Conservation (phyloP, 1,139 yeast genomes). For the Citeromyces hawaiiensis region DNA sequence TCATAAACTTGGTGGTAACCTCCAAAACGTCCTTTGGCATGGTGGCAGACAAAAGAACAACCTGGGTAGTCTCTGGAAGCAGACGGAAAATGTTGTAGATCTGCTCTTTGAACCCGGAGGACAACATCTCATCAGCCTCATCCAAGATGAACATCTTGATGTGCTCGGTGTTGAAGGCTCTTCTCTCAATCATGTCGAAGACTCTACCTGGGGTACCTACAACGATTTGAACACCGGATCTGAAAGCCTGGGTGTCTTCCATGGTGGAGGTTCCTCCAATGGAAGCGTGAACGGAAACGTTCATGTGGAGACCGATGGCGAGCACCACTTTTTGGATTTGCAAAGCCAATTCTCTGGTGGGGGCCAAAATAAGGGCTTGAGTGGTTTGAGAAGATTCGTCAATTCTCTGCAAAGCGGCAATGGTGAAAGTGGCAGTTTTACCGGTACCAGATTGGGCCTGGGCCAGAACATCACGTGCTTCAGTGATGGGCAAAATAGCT, state of each 20-base stretch:
- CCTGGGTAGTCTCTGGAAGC: constrained; percentile 92
- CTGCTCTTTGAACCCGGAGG: constrained; percentile 95
- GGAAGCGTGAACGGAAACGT: constrained; percentile 92
- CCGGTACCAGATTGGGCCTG: constrained; percentile 99
- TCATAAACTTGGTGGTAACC: constrained; percentile 94
- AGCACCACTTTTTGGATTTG: constrained; percentile 96
- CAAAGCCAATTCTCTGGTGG: constrained; percentile 97
- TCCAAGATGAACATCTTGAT: constrained; percentile 96
- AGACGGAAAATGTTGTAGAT: constrained; percentile 92
- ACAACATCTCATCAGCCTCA: constrained; percentile 98
- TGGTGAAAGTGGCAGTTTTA: constrained; percentile 98
- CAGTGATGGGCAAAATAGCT: constrained; percentile 93
- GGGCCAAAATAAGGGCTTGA: constrained; percentile 93
- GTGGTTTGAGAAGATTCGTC: constrained; percentile 67
- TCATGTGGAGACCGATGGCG: constrained; percentile 88
- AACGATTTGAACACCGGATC: constrained; percentile 88
- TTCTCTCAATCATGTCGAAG: constrained; percentile 91
- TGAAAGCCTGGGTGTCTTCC: constrained; percentile 88
- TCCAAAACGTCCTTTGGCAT: constrained; percentile 96
- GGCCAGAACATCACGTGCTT: constrained; percentile 94
- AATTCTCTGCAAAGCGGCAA: constrained; percentile 90
- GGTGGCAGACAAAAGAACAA: constrained; percentile 92
- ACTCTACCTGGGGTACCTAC: constrained; percentile 99
- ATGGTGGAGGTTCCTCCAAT: constrained; percentile 94
- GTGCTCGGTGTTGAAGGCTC: constrained; percentile 78